Percentiles rank a stretch among this genome's conserved stretches.
Evolutionary conservation across 2,329 filamentous ascomycete species (phyloP).

Genomic region (Fusarium sp.): DNA sequence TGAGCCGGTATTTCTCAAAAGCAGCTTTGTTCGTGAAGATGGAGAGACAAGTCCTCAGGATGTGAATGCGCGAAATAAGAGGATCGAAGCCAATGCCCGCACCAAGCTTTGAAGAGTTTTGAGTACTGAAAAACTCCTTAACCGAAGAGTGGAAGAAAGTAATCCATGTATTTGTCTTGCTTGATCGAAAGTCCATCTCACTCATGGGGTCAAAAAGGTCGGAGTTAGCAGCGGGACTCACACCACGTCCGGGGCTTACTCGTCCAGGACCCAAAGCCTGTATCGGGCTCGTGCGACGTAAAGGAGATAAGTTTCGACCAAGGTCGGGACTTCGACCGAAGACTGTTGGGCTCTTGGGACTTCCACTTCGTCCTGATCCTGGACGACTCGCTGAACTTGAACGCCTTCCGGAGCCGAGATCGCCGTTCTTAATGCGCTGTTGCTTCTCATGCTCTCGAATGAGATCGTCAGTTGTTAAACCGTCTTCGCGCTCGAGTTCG

Average conservation of each 20-base stretch:
- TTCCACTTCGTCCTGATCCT: constrained; percentile 30
- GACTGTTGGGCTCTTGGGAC: constrained; percentile 20
- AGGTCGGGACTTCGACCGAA: constrained; percentile 33
- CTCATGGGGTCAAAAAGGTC: constrained; percentile 46
- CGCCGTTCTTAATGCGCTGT: constrained; percentile 35
- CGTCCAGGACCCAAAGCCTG: constrained; percentile 19
- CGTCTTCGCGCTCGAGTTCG: constrained; percentile 56
- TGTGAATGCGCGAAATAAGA: constrained; percentile 48
- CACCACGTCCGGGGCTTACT: constrained; percentile 29
- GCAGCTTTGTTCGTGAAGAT: constrained; percentile 50
- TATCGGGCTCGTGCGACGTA: constrained; percentile 16
- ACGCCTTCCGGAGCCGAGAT: constrained; percentile 23
- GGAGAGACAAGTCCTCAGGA: constrained; percentile 51
- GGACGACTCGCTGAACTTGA: constrained; percentile 37
- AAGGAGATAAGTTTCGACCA: constrained; percentile 34
- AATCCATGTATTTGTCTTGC: constrained; percentile 52
- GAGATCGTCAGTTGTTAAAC: constrained; percentile 54
- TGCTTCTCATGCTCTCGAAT: constrained; percentile 50
- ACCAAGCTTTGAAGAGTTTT: constrained; percentile 39
- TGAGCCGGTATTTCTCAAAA: constrained; percentile 44
- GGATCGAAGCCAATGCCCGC: constrained; percentile 49
- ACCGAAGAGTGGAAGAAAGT: constrained; percentile 54
- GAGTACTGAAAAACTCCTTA: constrained; percentile 51
- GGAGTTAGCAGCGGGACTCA: constrained; percentile 44
- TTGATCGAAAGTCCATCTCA: constrained; percentile 54